These are phyloP conservation scores for Aspergillus neoniger DNA, from an alignment of 2,329 filamentous ascomycete species.

Conservation along the genomic window DNA sequence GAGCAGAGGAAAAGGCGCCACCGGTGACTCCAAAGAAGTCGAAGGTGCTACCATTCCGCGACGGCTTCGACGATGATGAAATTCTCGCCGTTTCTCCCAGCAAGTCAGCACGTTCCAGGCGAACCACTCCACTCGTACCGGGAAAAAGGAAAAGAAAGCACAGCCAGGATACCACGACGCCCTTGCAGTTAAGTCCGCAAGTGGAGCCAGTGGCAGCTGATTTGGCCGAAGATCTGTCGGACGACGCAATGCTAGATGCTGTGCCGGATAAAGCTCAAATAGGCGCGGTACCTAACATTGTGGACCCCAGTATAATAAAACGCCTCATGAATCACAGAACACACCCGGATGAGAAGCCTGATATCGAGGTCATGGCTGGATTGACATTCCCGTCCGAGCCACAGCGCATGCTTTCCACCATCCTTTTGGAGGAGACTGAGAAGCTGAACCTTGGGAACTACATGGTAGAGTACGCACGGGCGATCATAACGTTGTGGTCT, in stretches of 20 bases:
- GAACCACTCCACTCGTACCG: slow-evolving; percentile 57
- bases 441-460: slow-evolving; percentile 47
- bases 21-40: slow-evolving; percentile 55
- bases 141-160: slow-evolving; percentile 59
- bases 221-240: slow-evolving; percentile 27
- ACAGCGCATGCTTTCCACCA: slow-evolving; percentile 52
- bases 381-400: slow-evolving; percentile 57
- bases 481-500: slow-evolving; percentile 58
- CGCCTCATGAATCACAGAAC: slow-evolving; percentile 58
- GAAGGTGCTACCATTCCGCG: slow-evolving; percentile 53
- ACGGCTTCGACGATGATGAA: slow-evolving; percentile 66
- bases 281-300: slow-evolving; percentile 19
- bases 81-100: slow-evolving; percentile 58
- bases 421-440: slow-evolving; percentile 56
- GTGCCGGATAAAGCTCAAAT: slow-evolving; percentile 29
- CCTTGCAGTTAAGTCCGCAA: slow-evolving; percentile 45
- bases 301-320: slow-evolving; percentile 51
- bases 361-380: slow-evolving; percentile 57
- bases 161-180: slow-evolving; percentile 55
- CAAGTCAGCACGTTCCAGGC: slow-evolving; percentile 53
- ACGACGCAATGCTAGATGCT: slow-evolving; percentile 23
- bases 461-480: slow-evolving; percentile 51
- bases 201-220: slow-evolving; percentile 29
- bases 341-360: slow-evolving; percentile 49
- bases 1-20: slow-evolving; percentile 37